These are phyloP conservation scores for Didymella glomerata DNA, from an alignment of 2,329 filamentous ascomycete species.

Conservation along the genomic window DNA sequence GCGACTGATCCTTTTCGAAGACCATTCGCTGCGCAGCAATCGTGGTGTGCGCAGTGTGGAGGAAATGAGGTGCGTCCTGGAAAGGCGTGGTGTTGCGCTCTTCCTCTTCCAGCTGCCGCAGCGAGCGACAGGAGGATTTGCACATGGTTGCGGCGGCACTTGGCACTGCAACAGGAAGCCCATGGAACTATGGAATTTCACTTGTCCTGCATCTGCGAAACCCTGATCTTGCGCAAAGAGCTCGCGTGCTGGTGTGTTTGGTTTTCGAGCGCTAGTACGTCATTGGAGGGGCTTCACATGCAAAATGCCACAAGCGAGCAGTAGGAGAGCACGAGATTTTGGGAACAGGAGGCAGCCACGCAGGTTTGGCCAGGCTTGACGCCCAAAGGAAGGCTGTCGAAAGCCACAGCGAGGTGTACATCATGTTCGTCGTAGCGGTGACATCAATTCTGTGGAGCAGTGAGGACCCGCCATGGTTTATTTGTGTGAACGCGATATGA, in stretches of 20 bases:
- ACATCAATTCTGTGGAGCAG: slow-evolving; percentile 21
- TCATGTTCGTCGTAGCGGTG: slow-evolving; percentile 12
- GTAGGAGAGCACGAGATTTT: slow-evolving; percentile 15
- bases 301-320: slow-evolving; percentile 16
- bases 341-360: slow-evolving; percentile 1
- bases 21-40: not conserved
- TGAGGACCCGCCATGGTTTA: slow-evolving; percentile 13
- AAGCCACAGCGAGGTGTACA: slow-evolving; percentile 10
- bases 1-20: too few relatives aligned
- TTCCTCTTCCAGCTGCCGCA: not conserved
- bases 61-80: not conserved
- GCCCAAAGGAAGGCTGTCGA: slow-evolving; percentile 10
- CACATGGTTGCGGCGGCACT: slow-evolving; percentile 9
- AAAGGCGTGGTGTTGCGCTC: not conserved
- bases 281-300: slow-evolving; percentile 19
- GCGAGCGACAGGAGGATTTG: slow-evolving; percentile 13
- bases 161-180: slow-evolving; percentile 1
- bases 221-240: slow-evolving; percentile 11
- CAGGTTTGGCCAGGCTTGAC: slow-evolving; percentile 7
- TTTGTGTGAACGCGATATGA: slow-evolving; percentile 24
- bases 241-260: slow-evolving; percentile 18
- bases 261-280: slow-evolving; percentile 9
- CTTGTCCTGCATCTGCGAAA: slow-evolving; percentile 7
- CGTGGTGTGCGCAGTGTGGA: not conserved
- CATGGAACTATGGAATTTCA: slow-evolving; percentile 5